A percentile compares a stretch with the other conserved stretches of the same genome.
phyloP scores from a whole-genome alignment of 2,329 filamentous ascomycete genomes.

The Sclerotinia trifoliorum region DNA sequence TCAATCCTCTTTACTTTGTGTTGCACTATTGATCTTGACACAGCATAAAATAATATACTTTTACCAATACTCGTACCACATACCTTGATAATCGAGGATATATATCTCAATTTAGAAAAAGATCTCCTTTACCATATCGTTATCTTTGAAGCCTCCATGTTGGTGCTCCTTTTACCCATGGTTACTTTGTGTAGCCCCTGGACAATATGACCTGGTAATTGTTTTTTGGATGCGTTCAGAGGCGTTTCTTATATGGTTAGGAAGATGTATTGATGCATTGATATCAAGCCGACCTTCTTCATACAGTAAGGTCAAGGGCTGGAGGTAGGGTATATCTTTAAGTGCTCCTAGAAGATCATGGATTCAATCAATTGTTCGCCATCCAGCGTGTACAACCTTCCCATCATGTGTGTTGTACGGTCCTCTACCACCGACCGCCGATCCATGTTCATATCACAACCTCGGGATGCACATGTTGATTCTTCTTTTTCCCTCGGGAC shows the following conservation, averaged over 20 bases:
- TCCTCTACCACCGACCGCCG: background rate
- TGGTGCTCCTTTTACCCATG: background rate
- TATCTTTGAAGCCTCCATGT: background rate
- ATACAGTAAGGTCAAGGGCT: background rate
- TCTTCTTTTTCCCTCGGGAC: background rate
- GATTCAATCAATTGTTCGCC: background rate
- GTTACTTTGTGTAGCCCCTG: background rate
- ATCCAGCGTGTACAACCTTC: background rate
- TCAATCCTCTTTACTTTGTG: background rate
- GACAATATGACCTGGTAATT: background rate
- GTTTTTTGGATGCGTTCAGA: background rate
- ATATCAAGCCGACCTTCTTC: background rate
- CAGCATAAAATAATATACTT: background rate
- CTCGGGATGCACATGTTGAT: conserved; percentile 6
- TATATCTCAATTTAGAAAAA: background rate
- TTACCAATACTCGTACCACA: background rate
- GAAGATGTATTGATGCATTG: background rate
- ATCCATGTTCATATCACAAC: conserved; percentile 17
- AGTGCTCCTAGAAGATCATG: background rate
- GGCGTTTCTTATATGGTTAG: conserved; percentile 14
- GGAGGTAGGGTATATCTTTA: background rate
- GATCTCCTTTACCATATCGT: background rate
- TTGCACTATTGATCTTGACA: background rate
- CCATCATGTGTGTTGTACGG: background rate
- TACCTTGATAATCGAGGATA: background rate